Conservation (phyloP, 1,139 yeast species). For the Yamadazyma kanchanaburiensis region DNA sequence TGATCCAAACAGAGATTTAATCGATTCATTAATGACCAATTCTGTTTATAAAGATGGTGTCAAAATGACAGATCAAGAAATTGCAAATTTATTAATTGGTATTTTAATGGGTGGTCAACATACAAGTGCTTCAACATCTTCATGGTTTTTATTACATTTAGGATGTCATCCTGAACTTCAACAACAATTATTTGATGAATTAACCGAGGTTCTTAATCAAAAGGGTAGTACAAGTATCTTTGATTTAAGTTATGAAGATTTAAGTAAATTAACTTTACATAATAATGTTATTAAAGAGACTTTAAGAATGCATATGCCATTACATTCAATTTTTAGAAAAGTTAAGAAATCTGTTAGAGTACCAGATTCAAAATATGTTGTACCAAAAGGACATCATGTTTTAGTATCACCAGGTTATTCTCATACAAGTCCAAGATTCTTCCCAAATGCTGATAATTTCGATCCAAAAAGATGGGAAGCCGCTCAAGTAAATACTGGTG, state of each 20-base stretch:
- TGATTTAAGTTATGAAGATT: constrained; percentile 74
- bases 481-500: constrained; percentile 26
- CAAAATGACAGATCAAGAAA: constrained; percentile 90
- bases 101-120: constrained; percentile 99
- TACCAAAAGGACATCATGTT: constrained; percentile 87
- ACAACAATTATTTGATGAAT: constrained; percentile 75
- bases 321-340: constrained; percentile 93
- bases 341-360: constrained; percentile 77
- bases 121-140: constrained; percentile 93
- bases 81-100: constrained; percentile 91
- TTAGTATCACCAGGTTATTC: constrained; percentile 94
- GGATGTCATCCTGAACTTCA: constrained; percentile 84
- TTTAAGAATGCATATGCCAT: constrained; percentile 90
- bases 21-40: constrained; percentile 79
- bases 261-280: constrained; percentile 76
- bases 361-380: constrained; percentile 75
- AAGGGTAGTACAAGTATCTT: constrained; percentile 41
- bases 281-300: constrained; percentile 89
- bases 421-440: constrained; percentile 70
- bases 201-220: constrained; percentile 58
- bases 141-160: constrained; percentile 90
- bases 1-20: constrained; percentile 76
- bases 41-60: constrained; percentile 92
- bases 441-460: constrained; percentile 68
- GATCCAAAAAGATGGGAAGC: constrained; percentile 88